These are phyloP conservation scores for Voacanga thouarsii DNA, from an alignment of 257 asterid genomes.

Conservation along the genomic window DNA sequence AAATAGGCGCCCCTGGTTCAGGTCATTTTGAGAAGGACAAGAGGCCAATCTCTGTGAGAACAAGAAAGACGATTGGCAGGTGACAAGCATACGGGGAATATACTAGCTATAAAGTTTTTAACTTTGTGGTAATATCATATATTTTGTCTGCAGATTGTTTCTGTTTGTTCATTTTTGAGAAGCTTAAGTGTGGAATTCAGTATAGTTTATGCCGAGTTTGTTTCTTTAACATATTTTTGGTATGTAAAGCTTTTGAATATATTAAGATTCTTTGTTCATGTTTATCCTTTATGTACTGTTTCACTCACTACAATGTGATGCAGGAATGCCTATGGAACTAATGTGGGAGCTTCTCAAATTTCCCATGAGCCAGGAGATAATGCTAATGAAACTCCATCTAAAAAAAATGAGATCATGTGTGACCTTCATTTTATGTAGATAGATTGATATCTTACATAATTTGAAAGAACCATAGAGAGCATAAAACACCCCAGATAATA, in stretches of 20 bases:
- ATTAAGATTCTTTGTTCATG: neutral
- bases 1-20: constrained; percentile 8
- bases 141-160: neutral
- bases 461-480: neutral
- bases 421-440: neutral
- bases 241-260: constrained; percentile 5
- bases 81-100: constrained; percentile 14
- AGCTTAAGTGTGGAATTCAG: neutral
- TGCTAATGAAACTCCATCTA: neutral
- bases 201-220: neutral
- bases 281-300: neutral
- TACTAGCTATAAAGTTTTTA: neutral
- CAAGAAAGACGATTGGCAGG: constrained; percentile 28
- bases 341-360: neutral
- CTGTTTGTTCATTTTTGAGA: constrained; percentile 6
- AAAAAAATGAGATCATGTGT: neutral
- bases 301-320: neutral
- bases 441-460: neutral
- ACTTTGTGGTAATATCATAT: neutral
- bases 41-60: constrained; percentile 52
- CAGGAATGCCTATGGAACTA: neutral
- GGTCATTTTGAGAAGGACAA: constrained; percentile 36
- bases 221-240: neutral
- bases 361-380: neutral
- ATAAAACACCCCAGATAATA: neutral